Percentiles rank a stretch among this genome's conserved stretches.
These are phyloP conservation scores for Hibiscus syriacus DNA, from an alignment of 345 rosid species.

Conservation along the genomic window DNA sequence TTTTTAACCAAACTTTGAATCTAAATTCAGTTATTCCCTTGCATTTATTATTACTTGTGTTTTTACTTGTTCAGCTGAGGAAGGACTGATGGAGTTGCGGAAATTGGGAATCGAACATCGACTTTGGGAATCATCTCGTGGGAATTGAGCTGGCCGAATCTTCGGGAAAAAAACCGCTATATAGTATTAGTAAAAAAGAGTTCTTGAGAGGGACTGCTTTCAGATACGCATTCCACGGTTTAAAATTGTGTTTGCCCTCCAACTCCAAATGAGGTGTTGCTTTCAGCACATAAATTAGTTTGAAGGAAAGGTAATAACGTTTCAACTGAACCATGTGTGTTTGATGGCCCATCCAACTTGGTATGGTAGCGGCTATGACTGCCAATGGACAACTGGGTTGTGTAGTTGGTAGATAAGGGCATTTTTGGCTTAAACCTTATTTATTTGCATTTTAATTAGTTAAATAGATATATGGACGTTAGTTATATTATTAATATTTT, in stretches of 20 bases:
- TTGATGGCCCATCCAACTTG: no score
- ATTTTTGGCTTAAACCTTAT: no score
- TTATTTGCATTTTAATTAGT: no score
- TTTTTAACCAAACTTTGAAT: not conserved
- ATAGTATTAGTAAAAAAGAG: not conserved
- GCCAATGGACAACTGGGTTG: not conserved
- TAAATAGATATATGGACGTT: no score
- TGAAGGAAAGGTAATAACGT: not conserved
- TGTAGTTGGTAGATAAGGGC: no score
- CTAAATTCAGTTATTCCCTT: not conserved
- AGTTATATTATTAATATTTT: no score
- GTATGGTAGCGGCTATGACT: not conserved
- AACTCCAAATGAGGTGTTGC: not conserved
- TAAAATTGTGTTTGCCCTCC: not conserved
- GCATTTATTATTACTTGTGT: not conserved
- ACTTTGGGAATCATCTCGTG: slow-evolving; percentile 88
- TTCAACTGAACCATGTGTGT: not conserved
- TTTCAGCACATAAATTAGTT: not conserved
- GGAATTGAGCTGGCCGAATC: slow-evolving; percentile 29
- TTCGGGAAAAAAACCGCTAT: slow-evolving; percentile 10
- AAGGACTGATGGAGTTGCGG: slow-evolving; percentile 78
- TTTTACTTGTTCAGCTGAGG: slow-evolving; percentile 51
- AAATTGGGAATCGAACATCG: slow-evolving; percentile 78
- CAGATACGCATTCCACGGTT: not conserved
- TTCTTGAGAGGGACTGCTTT: not conserved